Percentiles rank a stretch among this genome's conserved stretches.
Conservation (phyloP, 2,329 filamentous ascomycete genomes). For the Xylariaceae sp. region DNA sequence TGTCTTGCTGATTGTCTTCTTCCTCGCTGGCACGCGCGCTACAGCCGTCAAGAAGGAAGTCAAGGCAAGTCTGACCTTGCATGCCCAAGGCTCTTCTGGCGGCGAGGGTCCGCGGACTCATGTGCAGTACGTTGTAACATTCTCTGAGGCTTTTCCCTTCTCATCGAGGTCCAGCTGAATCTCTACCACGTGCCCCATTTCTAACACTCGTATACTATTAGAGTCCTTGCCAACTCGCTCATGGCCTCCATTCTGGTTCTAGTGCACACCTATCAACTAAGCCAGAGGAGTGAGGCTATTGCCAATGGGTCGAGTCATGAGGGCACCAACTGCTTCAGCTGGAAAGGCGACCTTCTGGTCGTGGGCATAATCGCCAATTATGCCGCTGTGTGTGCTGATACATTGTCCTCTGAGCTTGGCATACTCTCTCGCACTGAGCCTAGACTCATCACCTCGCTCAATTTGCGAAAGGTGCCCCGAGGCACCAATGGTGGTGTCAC, state of each 20-base stretch:
- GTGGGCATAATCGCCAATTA: constrained; percentile 75
- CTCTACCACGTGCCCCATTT: neutral
- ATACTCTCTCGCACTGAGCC: constrained; percentile 75
- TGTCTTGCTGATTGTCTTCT: constrained; percentile 75
- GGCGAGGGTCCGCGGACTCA: constrained; percentile 81
- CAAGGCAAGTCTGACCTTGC: constrained; percentile 76
- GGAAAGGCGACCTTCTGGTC: constrained; percentile 58
- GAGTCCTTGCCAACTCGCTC: constrained; percentile 78
- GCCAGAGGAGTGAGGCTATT: constrained; percentile 40
- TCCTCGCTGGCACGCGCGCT: constrained; percentile 73
- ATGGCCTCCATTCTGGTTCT: constrained; percentile 63
- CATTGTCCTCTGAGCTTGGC: constrained; percentile 90
- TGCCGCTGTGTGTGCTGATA: constrained; percentile 85
- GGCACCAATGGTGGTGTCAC: constrained; percentile 96
- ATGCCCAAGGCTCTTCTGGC: constrained; percentile 64
- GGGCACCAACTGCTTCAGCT: constrained; percentile 51
- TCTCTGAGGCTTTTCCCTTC: neutral
- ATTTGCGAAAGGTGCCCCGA: constrained; percentile 70
- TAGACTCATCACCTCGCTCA: constrained; percentile 77
- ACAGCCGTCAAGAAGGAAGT: constrained; percentile 87
- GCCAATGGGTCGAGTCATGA: constrained; percentile 28
- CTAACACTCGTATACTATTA: neutral
- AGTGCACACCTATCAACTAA: constrained; percentile 56
- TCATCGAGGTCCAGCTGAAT: neutral
- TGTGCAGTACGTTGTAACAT: constrained; percentile 48